Evolutionary conservation across 768 basidiomycete species (phyloP).

Genomic region (Rhizopogon vesiculosus): DNA sequence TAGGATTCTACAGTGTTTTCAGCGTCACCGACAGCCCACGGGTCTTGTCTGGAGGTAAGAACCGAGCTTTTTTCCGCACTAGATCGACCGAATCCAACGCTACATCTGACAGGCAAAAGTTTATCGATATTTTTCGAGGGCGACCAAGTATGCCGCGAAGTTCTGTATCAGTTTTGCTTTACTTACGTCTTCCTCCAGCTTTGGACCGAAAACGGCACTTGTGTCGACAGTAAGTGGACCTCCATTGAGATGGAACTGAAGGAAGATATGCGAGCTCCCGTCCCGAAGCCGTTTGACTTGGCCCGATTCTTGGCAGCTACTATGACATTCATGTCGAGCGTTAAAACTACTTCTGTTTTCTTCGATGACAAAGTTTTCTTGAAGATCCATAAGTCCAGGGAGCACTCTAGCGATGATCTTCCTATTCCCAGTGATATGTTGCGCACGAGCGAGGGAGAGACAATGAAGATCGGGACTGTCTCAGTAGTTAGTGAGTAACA

Average conservation of each 20-base stretch:
- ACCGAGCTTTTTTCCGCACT: background rate
- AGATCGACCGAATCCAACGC: background rate
- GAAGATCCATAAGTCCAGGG: background rate
- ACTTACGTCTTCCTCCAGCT: background rate
- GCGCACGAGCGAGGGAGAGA: background rate
- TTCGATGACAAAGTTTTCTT: constrained; percentile 1
- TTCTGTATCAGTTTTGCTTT: background rate
- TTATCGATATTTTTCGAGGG: constrained; percentile 3
- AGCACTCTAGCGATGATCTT: background rate
- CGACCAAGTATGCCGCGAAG: constrained; percentile 5
- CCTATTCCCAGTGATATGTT: background rate
- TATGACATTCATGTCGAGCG: constrained; percentile 43
- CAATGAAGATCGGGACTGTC: background rate
- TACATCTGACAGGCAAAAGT: background rate
- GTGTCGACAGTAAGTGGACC: constrained; percentile 29
- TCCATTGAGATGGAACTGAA: constrained; percentile 44
- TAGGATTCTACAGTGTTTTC: constrained; percentile 25
- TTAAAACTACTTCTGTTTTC: constrained; percentile 14
- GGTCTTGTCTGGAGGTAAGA: constrained; percentile 18
- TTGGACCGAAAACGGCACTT: background rate
- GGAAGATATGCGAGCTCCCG: constrained; percentile 28
- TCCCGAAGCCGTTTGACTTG: constrained; percentile 42
- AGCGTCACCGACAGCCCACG: constrained; percentile 22
- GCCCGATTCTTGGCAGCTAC: constrained; percentile 42
- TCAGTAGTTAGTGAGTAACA: background rate